Evolutionary conservation across 768 basidiomycete genomes (phyloP).

Genomic region (Leccinum uliginosum): DNA sequence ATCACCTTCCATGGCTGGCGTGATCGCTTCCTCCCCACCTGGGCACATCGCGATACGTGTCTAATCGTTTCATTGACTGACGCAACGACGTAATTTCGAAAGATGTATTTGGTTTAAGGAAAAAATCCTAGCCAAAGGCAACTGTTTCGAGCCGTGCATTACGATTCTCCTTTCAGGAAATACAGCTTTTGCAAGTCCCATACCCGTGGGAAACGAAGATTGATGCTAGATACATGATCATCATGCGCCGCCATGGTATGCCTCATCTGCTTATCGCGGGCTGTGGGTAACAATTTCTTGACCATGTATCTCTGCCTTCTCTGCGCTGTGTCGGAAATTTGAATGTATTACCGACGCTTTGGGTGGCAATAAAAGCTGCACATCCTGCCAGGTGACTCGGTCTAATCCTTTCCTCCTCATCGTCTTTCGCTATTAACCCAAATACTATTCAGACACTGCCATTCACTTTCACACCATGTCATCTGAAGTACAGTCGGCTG

Average conservation of each 20-base stretch:
- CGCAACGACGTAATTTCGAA: background rate
- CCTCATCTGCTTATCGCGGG: background rate
- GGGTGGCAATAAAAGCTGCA: background rate
- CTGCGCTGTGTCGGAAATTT: background rate
- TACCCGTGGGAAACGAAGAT: background rate
- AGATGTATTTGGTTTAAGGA: background rate
- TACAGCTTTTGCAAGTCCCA: background rate
- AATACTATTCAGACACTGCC: background rate
- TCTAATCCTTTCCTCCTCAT: background rate
- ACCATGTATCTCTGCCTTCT: background rate
- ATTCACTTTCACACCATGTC: background rate
- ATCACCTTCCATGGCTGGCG: background rate
- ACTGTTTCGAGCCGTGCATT: background rate
- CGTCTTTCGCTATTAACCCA: background rate
- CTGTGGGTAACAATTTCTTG: background rate
- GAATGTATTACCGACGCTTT: background rate
- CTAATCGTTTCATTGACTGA: background rate
- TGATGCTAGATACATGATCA: background rate
- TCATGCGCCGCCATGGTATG: background rate
- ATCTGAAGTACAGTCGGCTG: background rate
- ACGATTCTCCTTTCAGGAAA: fast-evolving
- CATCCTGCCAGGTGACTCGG: background rate
- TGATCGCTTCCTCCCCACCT: background rate
- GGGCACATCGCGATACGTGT: background rate
- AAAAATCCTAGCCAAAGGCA: background rate